phyloP scores from a whole-genome alignment of 1,284 basidiomycete species.

The Irpex sp. region DNA sequence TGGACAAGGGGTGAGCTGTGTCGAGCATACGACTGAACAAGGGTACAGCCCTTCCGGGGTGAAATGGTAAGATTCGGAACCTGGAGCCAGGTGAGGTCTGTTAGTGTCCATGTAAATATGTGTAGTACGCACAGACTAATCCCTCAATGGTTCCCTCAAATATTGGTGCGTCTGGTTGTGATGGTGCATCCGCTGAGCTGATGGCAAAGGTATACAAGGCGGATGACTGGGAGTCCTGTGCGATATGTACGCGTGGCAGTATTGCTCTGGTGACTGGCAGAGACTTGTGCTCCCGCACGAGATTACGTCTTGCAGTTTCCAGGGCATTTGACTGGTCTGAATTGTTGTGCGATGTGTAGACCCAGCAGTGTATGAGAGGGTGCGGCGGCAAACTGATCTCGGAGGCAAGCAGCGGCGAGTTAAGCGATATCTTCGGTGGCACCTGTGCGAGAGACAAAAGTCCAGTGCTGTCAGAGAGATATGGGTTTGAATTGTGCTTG shows the following conservation, averaged over 20 bases:
- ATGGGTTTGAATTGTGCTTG: background rate
- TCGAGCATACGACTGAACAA: constrained; percentile 44
- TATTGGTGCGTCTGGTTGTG: constrained; percentile 30
- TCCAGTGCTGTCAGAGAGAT: constrained; percentile 30
- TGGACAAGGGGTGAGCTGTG: constrained; percentile 38
- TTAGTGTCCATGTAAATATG: background rate
- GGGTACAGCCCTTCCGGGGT: constrained; percentile 48
- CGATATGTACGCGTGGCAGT: constrained; percentile 46
- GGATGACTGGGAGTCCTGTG: constrained; percentile 28
- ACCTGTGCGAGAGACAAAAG: constrained; percentile 27
- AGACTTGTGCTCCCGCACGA: constrained; percentile 37
- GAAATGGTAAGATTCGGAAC: constrained; percentile 32
- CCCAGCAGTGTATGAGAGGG: constrained; percentile 41
- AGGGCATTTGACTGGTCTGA: constrained; percentile 38
- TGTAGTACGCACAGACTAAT: constrained; percentile 43
- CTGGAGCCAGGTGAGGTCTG: constrained; percentile 12
- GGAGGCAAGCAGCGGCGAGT: constrained; percentile 34
- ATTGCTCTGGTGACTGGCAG: constrained; percentile 43
- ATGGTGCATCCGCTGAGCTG: constrained; percentile 31
- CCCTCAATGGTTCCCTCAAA: constrained; percentile 37
- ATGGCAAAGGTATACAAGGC: constrained; percentile 54
- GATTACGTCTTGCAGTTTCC: constrained; percentile 50
- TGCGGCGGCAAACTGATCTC: constrained; percentile 32
- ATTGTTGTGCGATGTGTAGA: constrained; percentile 34
- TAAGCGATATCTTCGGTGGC: constrained; percentile 30